phyloP scores from a whole-genome alignment of 1,284 basidiomycete species.

The Trametes pubescens region DNA sequence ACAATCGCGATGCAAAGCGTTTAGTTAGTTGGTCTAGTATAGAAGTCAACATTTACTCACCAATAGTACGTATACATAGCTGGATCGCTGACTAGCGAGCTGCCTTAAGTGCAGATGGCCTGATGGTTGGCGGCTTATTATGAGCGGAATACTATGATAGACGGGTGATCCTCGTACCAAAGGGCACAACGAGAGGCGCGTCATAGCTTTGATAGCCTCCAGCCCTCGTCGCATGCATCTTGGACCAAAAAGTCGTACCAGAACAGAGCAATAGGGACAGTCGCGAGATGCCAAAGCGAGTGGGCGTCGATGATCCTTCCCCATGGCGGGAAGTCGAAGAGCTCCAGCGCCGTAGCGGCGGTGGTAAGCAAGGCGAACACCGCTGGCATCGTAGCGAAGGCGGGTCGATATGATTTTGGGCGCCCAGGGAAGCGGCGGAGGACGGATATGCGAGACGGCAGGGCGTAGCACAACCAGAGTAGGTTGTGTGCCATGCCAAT shows the following conservation, averaged over 20 bases:
- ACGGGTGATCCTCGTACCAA: neutral
- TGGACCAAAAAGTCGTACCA: conserved; percentile 88
- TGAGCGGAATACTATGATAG: neutral
- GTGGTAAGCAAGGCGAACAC: conserved; percentile 78
- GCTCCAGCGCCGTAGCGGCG: conserved; percentile 82
- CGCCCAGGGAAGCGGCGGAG: conserved; percentile 62
- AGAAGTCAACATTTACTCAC: no score
- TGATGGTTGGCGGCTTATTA: neutral
- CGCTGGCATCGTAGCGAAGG: conserved; percentile 61
- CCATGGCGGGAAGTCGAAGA: conserved; percentile 93
- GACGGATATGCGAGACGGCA: conserved; percentile 59
- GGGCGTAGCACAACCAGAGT: conserved; percentile 85
- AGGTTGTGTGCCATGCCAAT: conserved; percentile 84
- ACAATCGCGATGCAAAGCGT: no score
- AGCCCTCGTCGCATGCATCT: conserved; percentile 67
- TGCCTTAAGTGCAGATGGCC: no score
- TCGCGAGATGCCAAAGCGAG: conserved; percentile 92
- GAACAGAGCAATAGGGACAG: conserved; percentile 77
- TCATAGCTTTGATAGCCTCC: conserved; percentile 38
- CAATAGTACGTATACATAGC: no score
- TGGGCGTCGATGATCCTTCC: conserved; percentile 89
- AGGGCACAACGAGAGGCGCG: neutral
- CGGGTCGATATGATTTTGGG: conserved; percentile 61
- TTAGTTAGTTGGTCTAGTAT: no score
- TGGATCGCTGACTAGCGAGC: no score